These are phyloP conservation scores for Aspergillus diversus DNA, from an alignment of 495 filamentous ascomycete species.

Conservation along the genomic window DNA sequence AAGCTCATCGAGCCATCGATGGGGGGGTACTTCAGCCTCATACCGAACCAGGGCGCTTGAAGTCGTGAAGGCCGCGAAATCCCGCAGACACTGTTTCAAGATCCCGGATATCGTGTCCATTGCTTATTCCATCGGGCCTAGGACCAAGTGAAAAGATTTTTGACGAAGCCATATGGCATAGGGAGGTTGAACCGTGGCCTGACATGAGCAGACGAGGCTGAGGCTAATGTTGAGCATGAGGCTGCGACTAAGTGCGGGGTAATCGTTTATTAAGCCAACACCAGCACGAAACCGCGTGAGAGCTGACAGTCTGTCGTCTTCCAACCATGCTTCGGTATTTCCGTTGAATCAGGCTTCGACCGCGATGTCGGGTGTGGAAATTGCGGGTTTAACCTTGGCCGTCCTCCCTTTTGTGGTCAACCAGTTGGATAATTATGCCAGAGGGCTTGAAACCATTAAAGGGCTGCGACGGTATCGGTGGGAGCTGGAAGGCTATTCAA, in stretches of 20 bases:
- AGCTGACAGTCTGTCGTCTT: too few relatives aligned
- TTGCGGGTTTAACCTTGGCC: conserved; percentile 29
- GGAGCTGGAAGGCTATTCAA: conserved; percentile 23
- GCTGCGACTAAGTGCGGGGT: not conserved
- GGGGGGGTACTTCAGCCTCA: conserved; percentile 14
- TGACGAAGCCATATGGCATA: too few relatives aligned
- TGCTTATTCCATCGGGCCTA: too few relatives aligned
- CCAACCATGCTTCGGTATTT: not conserved
- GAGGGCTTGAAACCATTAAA: conserved; percentile 27
- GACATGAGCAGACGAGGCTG: too few relatives aligned
- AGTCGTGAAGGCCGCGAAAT: not conserved
- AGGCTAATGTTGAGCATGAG: too few relatives aligned
- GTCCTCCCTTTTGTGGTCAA: conserved; percentile 30
- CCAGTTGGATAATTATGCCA: conserved; percentile 31
- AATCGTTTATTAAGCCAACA: too few relatives aligned
- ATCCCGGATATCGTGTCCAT: not conserved
- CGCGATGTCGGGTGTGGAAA: conserved; percentile 11
- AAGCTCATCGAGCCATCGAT: conserved; percentile 35
- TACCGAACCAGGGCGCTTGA: conserved; percentile 1
- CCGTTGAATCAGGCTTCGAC: not conserved
- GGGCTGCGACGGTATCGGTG: conserved; percentile 26
- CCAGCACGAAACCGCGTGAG: too few relatives aligned
- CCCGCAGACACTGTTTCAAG: not conserved
- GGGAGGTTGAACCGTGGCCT: too few relatives aligned
- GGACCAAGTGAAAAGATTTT: too few relatives aligned